Percentiles rank a stretch among this genome's conserved stretches.
phyloP scores from a whole-genome alignment of 805 yeast genomes.

The Candida tibetensis region DNA sequence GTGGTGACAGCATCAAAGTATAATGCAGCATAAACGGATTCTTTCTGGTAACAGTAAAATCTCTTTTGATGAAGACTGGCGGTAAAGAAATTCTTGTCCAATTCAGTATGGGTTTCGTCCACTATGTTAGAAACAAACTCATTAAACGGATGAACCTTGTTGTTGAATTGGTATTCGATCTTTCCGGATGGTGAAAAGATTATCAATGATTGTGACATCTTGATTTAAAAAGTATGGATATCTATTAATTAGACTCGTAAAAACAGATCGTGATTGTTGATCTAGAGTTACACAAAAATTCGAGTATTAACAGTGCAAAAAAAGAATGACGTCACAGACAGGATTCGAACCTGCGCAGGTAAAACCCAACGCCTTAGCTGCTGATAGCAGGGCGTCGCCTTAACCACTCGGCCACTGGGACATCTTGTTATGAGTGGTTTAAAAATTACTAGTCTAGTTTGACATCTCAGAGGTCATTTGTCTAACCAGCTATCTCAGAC shows the following conservation, averaged over 20 bases:
- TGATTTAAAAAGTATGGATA: too few species aligned
- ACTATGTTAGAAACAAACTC: slow-evolving; percentile 35
- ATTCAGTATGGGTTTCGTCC: slow-evolving; percentile 31
- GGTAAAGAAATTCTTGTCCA: slow-evolving; percentile 35
- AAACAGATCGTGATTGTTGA: not conserved
- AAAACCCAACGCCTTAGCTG: slow-evolving; percentile 28
- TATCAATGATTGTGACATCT: slow-evolving; percentile 41
- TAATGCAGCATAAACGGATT: slow-evolving; percentile 31
- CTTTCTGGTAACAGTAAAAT: slow-evolving; percentile 31
- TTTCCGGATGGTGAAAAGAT: slow-evolving; percentile 36
- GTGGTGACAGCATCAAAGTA: slow-evolving; percentile 40
- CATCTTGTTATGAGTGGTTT: slow-evolving; percentile 2
- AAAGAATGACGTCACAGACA: slow-evolving; percentile 41
- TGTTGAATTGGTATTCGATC: slow-evolving; percentile 36
- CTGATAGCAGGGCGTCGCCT: slow-evolving; percentile 30
- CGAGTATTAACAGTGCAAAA: slow-evolving; percentile 2
- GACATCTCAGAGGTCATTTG: too few species aligned
- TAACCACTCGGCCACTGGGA: slow-evolving; percentile 37
- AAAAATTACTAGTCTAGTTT: too few species aligned
- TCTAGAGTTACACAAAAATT: not conserved
- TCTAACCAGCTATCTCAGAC: too few species aligned
- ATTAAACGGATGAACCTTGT: slow-evolving; percentile 37
- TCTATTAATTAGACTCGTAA: not conserved
- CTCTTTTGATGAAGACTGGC: slow-evolving; percentile 29
- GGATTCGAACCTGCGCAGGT: slow-evolving; percentile 56